A percentile compares a stretch with the other conserved stretches of the same genome.
phyloP scores from a whole-genome alignment of 768 basidiomycete species.

The Gautieria morchelliformis region DNA sequence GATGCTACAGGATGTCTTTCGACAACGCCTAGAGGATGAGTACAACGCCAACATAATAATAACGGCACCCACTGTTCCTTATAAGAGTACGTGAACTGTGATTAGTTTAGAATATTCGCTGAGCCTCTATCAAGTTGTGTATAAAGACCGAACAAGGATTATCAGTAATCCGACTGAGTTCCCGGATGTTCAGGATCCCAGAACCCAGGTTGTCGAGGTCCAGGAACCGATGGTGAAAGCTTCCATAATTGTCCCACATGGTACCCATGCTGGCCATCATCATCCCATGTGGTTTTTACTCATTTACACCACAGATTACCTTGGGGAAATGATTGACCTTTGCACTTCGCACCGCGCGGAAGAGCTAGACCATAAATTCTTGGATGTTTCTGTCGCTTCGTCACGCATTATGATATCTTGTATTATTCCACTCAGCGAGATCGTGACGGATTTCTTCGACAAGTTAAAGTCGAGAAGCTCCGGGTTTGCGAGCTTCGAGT shows the following conservation, averaged over 20 bases:
- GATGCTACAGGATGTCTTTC: conserved; percentile 56
- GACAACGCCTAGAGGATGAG: conserved; percentile 94
- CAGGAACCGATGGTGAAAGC: conserved; percentile 93
- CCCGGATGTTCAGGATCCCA: conserved; percentile 65
- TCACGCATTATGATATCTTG: conserved; percentile 76
- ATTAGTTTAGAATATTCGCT: neutral
- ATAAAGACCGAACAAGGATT: conserved; percentile 50
- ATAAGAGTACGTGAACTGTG: conserved; percentile 47
- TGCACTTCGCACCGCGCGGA: conserved; percentile 81
- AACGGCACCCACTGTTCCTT: conserved; percentile 93
- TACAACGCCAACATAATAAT: conserved; percentile 91
- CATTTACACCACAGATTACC: conserved; percentile 50
- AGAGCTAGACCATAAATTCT: conserved; percentile 73
- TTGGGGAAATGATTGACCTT: conserved; percentile 94
- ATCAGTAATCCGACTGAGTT: conserved; percentile 96
- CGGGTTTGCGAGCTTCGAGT: conserved; percentile 91
- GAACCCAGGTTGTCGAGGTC: conserved; percentile 53
- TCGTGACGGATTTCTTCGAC: conserved; percentile 93
- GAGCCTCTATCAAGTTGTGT: conserved; percentile 46
- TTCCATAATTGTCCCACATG: conserved; percentile 90
- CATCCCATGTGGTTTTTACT: neutral
- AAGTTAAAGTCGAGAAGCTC: conserved; percentile 88
- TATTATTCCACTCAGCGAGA: conserved; percentile 79
- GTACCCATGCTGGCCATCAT: conserved; percentile 30
- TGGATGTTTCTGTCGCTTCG: conserved; percentile 47